Conservation (phyloP, 2,329 filamentous ascomycete species). For the Lachnellula arida region DNA sequence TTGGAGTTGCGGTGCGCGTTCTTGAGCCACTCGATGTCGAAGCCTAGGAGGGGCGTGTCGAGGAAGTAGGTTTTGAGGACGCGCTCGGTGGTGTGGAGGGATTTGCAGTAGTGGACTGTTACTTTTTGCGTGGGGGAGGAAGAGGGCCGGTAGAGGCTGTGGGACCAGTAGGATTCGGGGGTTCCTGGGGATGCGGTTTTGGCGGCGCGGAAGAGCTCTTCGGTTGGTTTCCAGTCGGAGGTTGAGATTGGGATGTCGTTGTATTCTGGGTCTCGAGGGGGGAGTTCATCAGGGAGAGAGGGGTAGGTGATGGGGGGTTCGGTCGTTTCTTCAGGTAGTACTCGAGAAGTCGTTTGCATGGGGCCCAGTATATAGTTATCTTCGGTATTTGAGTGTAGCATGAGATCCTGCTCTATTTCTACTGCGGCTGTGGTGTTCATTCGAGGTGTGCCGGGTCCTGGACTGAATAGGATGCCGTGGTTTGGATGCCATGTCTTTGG, state of each 20-base stretch:
- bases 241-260: conserved; percentile 35
- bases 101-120: conserved; percentile 73
- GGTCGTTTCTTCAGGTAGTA: neutral
- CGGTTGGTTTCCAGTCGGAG: conserved; percentile 44
- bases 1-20: conserved; percentile 43
- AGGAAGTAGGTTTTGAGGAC: conserved; percentile 62
- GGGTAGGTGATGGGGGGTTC: neutral
- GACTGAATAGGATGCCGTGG: conserved; percentile 37
- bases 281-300: neutral
- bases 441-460: conserved; percentile 10
- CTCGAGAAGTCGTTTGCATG: neutral
- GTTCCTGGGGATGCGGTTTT: conserved; percentile 42
- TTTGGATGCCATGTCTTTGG: conserved; percentile 35
- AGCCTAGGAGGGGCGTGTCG: conserved; percentile 68
- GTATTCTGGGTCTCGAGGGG: conserved; percentile 19
- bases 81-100: conserved; percentile 60
- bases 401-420: conserved; percentile 14
- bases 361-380: conserved; percentile 19
- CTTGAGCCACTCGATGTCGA: conserved; percentile 81
- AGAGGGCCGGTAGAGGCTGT: conserved; percentile 55
- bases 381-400: conserved; percentile 18
- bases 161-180: conserved; percentile 59
- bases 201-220: conserved; percentile 44
- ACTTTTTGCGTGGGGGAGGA: conserved; percentile 41
- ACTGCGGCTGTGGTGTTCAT: conserved; percentile 17